Evolutionary conservation across 2,329 filamentous ascomycete genomes (phyloP), one percentile per base, ranked within the genome.

Genomic region (Ampelomyces quisqualis): DNA sequence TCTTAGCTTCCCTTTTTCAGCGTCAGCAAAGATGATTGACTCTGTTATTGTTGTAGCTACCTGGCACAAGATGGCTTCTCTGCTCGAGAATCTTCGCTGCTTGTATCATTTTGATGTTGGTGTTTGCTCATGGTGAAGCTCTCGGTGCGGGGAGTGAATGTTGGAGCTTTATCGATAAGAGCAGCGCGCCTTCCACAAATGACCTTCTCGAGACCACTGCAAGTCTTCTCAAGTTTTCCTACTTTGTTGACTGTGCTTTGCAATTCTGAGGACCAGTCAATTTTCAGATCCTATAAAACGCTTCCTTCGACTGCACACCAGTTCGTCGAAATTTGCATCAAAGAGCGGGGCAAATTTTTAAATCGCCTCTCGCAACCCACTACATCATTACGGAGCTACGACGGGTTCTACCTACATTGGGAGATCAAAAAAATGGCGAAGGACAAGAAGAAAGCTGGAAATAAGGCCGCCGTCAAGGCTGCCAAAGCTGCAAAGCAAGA

Each of bases 401-500:
- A 5, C 13, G 10, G n/a, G 3, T 6, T 8, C 17, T 11, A 8
- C n/a, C 13, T 29, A 30, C 36, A 29, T 28, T 22, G n/a, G 7
- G 11, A 27, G 23, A 24, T 11, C 4, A 20, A 24, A 7, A 32
- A 18, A 11, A 71, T 80, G 77, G 77, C 66, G 35, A 81, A 72
- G 47, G 77, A 78, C 55, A 80, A 69, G 52, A 67, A 77, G 26
- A 79, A 79, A 52, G 64, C 44, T 13, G 52, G 47, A 7, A 56
- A 60, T 39, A 68, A 67, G 35, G 62, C 82, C 75, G 69, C 72
- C 69, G 57, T 51, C 14, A 80, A 80, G 56, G 70, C 72, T 4
- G 78, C 79, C 14, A 72, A 73, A 39, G 76, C 78, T 4, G 75
- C 76, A n/a, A 95, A 95, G 72, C 87, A 93, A 68, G 85, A 86